Evolutionary conservation across 805 yeast species (phyloP).

Genomic region (Saturnispora silvae): DNA sequence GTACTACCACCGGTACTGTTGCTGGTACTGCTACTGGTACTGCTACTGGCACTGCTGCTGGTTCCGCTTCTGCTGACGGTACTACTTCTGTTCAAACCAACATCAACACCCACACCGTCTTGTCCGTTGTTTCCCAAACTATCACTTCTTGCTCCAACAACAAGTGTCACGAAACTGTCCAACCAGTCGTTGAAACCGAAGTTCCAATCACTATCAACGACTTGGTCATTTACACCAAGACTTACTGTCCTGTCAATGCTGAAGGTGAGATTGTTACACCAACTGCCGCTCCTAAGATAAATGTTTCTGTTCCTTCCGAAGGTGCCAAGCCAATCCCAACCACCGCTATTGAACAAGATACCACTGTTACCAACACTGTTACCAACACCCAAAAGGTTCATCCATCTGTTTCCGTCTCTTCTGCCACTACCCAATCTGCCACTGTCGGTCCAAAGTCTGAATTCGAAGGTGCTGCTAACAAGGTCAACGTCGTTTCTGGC

Average conservation of each 20-base stretch:
- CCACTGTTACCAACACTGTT: constrained; percentile 1
- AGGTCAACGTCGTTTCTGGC: neutral
- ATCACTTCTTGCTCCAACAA: constrained; percentile 18
- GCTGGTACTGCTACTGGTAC: constrained; percentile 9
- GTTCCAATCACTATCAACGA: constrained; percentile 19
- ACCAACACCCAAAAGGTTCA: neutral
- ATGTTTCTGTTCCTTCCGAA: constrained; percentile 7
- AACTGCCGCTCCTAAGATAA: constrained; percentile 3
- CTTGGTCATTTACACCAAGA: constrained; percentile 14
- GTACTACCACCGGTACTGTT: neutral
- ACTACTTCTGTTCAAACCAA: neutral
- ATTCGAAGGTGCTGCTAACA: constrained; percentile 9
- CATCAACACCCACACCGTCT: neutral
- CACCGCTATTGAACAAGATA: neutral
- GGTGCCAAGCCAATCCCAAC: neutral
- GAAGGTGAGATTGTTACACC: neutral
- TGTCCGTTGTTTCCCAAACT: constrained; percentile 10
- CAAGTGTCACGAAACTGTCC: constrained; percentile 11
- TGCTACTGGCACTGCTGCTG: constrained; percentile 1
- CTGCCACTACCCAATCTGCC: constrained; percentile 9
- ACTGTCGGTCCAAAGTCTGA: constrained; percentile 11
- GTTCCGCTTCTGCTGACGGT: constrained; percentile 6
- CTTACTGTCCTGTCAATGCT: constrained; percentile 15
- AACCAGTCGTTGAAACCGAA: constrained; percentile 14
- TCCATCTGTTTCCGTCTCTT: neutral